Conservation (phyloP, 2,329 filamentous ascomycete genomes). For the Ophiostoma piceae region DNA sequence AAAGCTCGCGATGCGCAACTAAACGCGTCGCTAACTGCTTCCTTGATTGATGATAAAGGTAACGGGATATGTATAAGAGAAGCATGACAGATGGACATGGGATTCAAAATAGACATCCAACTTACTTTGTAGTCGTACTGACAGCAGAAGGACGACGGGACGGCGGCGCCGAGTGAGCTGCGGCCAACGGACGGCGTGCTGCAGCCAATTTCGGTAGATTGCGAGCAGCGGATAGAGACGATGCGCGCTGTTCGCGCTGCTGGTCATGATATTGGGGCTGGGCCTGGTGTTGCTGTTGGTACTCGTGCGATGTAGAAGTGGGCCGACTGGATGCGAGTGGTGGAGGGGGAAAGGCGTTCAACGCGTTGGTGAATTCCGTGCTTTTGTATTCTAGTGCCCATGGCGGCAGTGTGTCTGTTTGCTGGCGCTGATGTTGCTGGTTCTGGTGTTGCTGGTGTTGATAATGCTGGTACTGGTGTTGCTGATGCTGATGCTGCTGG, state of each 20-base stretch:
- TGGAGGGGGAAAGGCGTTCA: slow-evolving; percentile 12
- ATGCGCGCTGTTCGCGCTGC: background rate
- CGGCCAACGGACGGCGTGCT: background rate
- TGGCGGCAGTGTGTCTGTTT: background rate
- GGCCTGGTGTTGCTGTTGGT: background rate
- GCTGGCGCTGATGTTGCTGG: background rate
- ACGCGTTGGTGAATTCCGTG: slow-evolving; percentile 17
- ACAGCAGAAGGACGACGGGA: slow-evolving; percentile 6
- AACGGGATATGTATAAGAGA: background rate
- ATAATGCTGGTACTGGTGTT: background rate
- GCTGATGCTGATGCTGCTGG: background rate
- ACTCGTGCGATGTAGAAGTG: slow-evolving; percentile 5
- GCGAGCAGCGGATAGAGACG: background rate
- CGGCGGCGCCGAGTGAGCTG: background rate
- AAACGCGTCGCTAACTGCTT: background rate
- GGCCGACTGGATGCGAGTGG: background rate
- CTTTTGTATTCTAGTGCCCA: background rate
- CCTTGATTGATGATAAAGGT: too few relatives aligned
- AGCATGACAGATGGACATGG: background rate
- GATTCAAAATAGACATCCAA: background rate
- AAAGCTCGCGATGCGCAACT: slow-evolving; percentile 1
- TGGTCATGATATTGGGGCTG: background rate
- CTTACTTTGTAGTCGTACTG: background rate
- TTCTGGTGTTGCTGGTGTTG: background rate
- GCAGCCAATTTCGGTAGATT: background rate